Conservation (phyloP, 768 basidiomycete genomes). For the Agaricus sinodeliciosus region DNA sequence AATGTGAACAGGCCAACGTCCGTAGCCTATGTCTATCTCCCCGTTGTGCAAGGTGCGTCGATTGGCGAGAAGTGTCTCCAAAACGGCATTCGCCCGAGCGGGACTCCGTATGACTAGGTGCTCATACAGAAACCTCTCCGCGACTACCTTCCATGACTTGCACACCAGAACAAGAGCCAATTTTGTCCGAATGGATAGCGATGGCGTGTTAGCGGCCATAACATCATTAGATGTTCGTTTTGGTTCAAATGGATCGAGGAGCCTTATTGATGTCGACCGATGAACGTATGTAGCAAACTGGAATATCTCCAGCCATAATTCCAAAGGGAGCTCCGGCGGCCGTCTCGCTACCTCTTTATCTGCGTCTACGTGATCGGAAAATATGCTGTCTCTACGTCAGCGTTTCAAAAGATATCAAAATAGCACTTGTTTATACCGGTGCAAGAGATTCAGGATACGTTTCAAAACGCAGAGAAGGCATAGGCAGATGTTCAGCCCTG, state of each 20-base stretch:
- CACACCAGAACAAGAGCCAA: constrained; percentile 42
- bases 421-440: constrained; percentile 10
- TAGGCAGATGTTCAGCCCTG: constrained; percentile 1
- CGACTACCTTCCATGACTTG: constrained; percentile 37
- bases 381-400: constrained; percentile 20
- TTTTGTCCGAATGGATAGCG: constrained; percentile 41
- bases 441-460: constrained; percentile 7
- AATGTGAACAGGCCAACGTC: constrained; percentile 41
- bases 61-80: constrained; percentile 28
- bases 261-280: constrained; percentile 33
- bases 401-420: neutral
- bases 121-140: constrained; percentile 37
- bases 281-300: constrained; percentile 47
- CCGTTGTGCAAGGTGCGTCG: neutral
- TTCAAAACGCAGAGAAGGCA: constrained; percentile 8
- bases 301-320: constrained; percentile 53
- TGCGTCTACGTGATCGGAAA: constrained; percentile 14
- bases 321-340: constrained; percentile 36
- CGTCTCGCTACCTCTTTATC: constrained; percentile 13
- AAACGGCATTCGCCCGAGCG: constrained; percentile 29
- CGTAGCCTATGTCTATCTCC: constrained; percentile 22
- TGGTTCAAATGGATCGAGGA: constrained; percentile 39
- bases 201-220: constrained; percentile 40
- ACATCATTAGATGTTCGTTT: constrained; percentile 34
- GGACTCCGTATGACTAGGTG: constrained; percentile 42